Evolutionary conservation across 2,329 filamentous ascomycete species (phyloP).

Genomic region (Parasarocladium wereldwijsianum): DNA sequence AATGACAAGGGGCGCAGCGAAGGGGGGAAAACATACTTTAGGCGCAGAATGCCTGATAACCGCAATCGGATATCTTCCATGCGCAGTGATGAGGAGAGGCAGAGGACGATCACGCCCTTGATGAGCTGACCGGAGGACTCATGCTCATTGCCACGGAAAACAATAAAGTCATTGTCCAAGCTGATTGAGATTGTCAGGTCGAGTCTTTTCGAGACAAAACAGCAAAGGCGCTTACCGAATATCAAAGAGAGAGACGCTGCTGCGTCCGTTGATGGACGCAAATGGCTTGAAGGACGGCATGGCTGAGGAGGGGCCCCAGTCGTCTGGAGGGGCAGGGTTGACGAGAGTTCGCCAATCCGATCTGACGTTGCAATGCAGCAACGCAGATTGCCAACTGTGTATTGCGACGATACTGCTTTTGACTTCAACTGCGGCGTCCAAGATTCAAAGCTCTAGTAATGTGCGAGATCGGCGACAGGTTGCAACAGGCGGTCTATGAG

Average conservation of each 20-base stretch:
- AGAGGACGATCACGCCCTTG: conserved; percentile 60
- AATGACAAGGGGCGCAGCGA: conserved; percentile 3
- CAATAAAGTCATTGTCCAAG: conserved; percentile 64
- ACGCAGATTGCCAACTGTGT: too few species aligned
- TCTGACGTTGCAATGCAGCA: too few species aligned
- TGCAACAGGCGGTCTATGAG: too few species aligned
- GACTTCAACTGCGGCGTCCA: too few species aligned
- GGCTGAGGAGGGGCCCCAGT: too few species aligned
- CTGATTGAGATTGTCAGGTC: conserved; percentile 24
- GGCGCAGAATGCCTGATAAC: conserved; percentile 52
- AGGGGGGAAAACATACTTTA: conserved; percentile 36
- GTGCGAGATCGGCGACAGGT: too few species aligned
- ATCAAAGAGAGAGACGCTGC: conserved; percentile 39
- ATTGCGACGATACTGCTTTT: too few species aligned
- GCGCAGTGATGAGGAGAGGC: conserved; percentile 51
- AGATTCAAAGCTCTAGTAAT: too few species aligned
- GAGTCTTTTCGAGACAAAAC: conserved; percentile 1
- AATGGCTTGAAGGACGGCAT: conserved; percentile 46
- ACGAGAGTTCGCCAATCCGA: too few species aligned
- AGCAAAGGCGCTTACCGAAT: conserved; percentile 32
- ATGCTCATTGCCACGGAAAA: conserved; percentile 60
- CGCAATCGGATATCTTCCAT: conserved; percentile 62
- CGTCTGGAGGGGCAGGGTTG: too few species aligned
- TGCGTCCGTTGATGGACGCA: conserved; percentile 33
- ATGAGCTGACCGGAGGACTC: conserved; percentile 64